Evolutionary conservation across 1,284 basidiomycete genomes (phyloP).

Genomic region (Cryptococcus deneoformans): DNA sequence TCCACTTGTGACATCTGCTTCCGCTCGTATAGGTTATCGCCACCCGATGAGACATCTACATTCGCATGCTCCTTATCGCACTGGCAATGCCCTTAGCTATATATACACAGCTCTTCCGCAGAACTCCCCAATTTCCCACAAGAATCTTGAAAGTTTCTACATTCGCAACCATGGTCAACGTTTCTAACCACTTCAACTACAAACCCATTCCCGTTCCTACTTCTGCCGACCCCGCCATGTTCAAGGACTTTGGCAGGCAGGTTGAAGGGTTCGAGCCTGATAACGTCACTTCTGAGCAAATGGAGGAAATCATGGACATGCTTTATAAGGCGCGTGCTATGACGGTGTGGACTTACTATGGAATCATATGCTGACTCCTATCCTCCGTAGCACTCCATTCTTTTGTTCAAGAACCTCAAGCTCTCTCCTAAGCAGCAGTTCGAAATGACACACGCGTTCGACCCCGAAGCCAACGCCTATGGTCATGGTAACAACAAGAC

Average conservation of each 20-base stretch:
- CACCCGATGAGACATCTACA: background rate
- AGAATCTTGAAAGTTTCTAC: no score
- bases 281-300: slow-evolving; percentile 55
- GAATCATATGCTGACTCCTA: background rate
- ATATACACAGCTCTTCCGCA: no score
- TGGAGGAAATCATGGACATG: slow-evolving; percentile 59
- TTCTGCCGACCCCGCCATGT: slow-evolving; percentile 59
- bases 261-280: slow-evolving; percentile 63
- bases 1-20: no score
- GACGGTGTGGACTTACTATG: background rate
- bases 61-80: no score
- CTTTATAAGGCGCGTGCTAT: slow-evolving; percentile 60
- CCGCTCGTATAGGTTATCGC: background rate
- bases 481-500: slow-evolving; percentile 84
- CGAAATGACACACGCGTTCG: slow-evolving; percentile 74
- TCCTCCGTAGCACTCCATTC: slow-evolving; percentile 60
- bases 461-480: slow-evolving; percentile 67
- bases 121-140: no score
- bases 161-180: background rate
- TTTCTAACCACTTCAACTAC: slow-evolving; percentile 15
- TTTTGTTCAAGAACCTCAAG: slow-evolving; percentile 67
- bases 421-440: slow-evolving; percentile 79
- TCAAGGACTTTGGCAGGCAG: slow-evolving; percentile 63
- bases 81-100: no score
- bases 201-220: slow-evolving; percentile 59